These are phyloP conservation scores for Tilletiopsis washingtonensis DNA, from an alignment of 1,284 basidiomycete species.

Conservation along the genomic window DNA sequence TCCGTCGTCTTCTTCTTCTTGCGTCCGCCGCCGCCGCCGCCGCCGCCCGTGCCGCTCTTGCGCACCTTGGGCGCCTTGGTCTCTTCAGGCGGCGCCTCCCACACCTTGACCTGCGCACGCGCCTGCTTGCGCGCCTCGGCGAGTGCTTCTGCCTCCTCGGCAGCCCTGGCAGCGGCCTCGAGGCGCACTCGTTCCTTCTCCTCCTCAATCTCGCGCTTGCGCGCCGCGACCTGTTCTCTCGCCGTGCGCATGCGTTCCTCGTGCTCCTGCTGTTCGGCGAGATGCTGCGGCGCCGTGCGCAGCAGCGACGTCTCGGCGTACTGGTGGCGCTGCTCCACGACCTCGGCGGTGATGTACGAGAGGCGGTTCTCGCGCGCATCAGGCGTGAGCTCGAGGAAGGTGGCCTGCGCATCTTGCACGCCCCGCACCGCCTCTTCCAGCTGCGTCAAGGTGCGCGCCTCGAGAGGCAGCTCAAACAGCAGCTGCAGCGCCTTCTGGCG, in stretches of 20 bases:
- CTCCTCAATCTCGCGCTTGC: conserved; percentile 30
- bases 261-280: conserved; percentile 30
- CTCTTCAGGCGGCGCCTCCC: conserved; percentile 32
- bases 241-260: conserved; percentile 24
- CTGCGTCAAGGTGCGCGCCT: conserved; percentile 21
- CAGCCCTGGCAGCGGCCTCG: conserved; percentile 31
- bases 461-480: conserved; percentile 35
- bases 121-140: conserved; percentile 30
- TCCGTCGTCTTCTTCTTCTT: conserved; percentile 22
- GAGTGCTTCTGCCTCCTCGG: conserved; percentile 31
- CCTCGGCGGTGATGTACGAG: conserved; percentile 35
- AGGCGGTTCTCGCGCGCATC: conserved; percentile 31
- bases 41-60: conserved; percentile 15
- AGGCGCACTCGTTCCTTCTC: conserved; percentile 26
- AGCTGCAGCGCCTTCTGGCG: conserved; percentile 42
- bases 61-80: conserved; percentile 22
- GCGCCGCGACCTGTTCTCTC: conserved; percentile 23
- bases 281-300: conserved; percentile 17
- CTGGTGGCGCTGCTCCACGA: conserved; percentile 43
- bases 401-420: conserved; percentile 25
- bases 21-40: conserved; percentile 14
- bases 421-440: conserved; percentile 28
- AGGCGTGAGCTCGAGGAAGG: conserved; percentile 19
- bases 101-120: conserved; percentile 34
- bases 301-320: conserved; percentile 38